Evolutionary conservation across 2,329 filamentous ascomycete genomes (phyloP).

Genomic region (Dichotomopilus funicola): DNA sequence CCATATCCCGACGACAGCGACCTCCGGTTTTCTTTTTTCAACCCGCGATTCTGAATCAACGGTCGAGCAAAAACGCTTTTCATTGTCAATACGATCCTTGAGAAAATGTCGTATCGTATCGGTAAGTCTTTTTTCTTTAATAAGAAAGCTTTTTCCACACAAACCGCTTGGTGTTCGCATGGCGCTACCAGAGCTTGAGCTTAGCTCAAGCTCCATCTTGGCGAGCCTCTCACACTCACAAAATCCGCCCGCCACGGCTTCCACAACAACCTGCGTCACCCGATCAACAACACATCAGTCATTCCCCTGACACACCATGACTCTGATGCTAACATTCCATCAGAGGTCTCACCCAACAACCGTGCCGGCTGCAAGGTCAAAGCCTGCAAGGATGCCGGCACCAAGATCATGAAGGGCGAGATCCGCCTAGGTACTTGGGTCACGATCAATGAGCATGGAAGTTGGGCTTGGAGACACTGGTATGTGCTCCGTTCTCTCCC

Average conservation of each 20-base stretch:
- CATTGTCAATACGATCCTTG: background rate
- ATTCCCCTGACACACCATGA: background rate
- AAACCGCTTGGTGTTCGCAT: no score
- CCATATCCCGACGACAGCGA: no score
- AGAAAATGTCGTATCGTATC: constrained; percentile 42
- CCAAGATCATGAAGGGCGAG: constrained; percentile 72
- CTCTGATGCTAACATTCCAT: no score
- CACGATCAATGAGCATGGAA: constrained; percentile 52
- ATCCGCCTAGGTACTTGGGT: constrained; percentile 72
- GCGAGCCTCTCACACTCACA: no score
- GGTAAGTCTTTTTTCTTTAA: constrained; percentile 33
- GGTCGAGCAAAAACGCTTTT: background rate
- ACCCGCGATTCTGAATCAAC: background rate
- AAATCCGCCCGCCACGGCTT: no score
- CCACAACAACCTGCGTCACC: no score
- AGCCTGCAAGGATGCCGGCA: constrained; percentile 60
- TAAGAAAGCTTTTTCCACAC: background rate
- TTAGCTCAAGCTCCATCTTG: no score
- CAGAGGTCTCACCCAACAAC: constrained; percentile 64
- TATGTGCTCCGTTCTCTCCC: constrained; percentile 35
- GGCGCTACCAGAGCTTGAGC: no score
- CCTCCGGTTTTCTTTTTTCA: no score
- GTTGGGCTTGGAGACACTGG: constrained; percentile 84
- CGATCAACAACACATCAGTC: background rate
- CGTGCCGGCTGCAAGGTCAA: constrained; percentile 69